These are phyloP conservation scores for Coemansia sp. DNA, from an alignment of 192 early-diverging fungal genomes.

Conservation along the genomic window DNA sequence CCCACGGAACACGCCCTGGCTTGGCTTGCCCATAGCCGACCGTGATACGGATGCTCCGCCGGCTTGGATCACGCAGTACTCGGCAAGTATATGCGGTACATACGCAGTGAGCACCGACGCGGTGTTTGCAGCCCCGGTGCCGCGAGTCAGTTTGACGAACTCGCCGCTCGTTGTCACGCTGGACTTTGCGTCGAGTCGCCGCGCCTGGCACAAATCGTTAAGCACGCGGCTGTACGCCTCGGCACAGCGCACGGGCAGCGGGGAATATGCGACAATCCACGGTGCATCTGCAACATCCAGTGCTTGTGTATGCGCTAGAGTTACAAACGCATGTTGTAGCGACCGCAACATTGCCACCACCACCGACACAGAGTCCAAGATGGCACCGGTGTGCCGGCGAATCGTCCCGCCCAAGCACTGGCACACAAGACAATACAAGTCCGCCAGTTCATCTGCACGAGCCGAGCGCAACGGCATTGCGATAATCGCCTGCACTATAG, in stretches of 20 bases:
- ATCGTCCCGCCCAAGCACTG: conserved; percentile 23
- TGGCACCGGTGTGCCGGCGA: conserved; percentile 24
- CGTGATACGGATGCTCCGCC: conserved; percentile 17
- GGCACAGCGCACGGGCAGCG: conserved; percentile 31
- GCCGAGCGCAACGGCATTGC: conserved; percentile 16
- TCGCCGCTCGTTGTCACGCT: conserved; percentile 1
- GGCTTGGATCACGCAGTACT: conserved; percentile 52
- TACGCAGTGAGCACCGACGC: conserved; percentile 26
- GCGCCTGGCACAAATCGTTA: conserved; percentile 25
- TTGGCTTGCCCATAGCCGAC: not conserved
- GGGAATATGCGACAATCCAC: conserved; percentile 45
- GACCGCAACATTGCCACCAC: conserved; percentile 18
- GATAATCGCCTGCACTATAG: conserved; percentile 11
- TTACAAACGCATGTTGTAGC: conserved; percentile 46
- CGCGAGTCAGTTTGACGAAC: conserved; percentile 36
- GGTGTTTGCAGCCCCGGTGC: conserved; percentile 37
- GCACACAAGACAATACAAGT: conserved; percentile 25
- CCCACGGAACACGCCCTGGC: conserved; percentile 19
- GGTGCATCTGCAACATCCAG: conserved; percentile 13
- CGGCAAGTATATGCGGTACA: conserved; percentile 38
- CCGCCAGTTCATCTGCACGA: not conserved
- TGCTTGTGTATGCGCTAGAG: conserved; percentile 14
- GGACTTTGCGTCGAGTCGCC: not conserved
- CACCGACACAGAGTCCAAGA: conserved; percentile 30
- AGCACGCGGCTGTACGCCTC: conserved; percentile 41